Conservation (phyloP, 2,329 filamentous ascomycete species). For the Botrytis medusae region DNA sequence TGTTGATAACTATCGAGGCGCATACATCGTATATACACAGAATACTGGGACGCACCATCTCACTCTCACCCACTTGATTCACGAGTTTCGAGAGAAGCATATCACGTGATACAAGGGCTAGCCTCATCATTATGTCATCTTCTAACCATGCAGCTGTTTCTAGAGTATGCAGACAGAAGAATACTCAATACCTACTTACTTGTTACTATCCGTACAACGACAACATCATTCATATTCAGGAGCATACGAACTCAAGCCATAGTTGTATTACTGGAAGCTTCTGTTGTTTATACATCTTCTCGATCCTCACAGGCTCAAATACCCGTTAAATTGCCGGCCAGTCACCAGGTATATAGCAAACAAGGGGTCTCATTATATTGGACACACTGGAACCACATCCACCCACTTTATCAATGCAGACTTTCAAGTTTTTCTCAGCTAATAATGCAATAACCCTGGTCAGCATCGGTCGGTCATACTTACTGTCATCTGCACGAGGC, state of each 20-base stretch:
- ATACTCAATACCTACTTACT: not conserved
- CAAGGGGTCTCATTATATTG: not conserved
- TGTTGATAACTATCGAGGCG: not conserved
- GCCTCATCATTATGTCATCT: not conserved
- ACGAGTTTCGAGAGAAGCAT: not conserved
- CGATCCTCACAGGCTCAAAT: not conserved
- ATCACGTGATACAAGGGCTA: not conserved
- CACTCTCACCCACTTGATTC: not conserved
- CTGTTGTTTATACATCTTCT: not conserved
- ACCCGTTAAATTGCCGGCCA: not conserved
- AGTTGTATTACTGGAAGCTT: not conserved
- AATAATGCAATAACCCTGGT: constrained; percentile 8
- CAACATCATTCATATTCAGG: not conserved
- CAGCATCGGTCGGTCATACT: constrained; percentile 6
- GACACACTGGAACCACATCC: not conserved
- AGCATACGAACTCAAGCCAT: not conserved
- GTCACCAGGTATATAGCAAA: not conserved
- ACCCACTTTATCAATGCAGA: constrained; percentile 11
- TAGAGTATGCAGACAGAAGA: not conserved
- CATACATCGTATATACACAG: not conserved
- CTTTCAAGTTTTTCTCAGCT: constrained; percentile 11
- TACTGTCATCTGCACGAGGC: not conserved
- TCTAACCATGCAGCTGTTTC: not conserved
- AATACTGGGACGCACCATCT: not conserved
- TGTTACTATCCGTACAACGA: not conserved